These are phyloP conservation scores for Hibiscus syriacus DNA, from an alignment of 345 rosid genomes.

Conservation along the genomic window DNA sequence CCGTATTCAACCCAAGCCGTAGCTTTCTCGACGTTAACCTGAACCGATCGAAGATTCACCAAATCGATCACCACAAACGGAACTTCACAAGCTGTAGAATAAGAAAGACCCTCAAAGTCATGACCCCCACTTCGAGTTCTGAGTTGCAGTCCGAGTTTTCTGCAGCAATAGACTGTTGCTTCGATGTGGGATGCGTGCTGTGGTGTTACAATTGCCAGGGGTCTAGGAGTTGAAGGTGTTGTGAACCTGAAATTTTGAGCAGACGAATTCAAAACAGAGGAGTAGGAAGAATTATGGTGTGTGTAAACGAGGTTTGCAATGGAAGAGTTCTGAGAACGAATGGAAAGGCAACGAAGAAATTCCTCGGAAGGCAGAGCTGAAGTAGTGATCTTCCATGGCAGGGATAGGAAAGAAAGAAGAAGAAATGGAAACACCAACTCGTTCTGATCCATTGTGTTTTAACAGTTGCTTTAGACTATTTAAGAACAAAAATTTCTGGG, in stretches of 20 bases:
- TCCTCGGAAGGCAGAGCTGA: slow-evolving; percentile 16
- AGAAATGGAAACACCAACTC: neutral
- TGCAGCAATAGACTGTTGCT: slow-evolving; percentile 31
- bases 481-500: too few relatives aligned
- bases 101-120: slow-evolving; percentile 69
- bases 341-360: slow-evolving; percentile 33
- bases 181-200: slow-evolving; percentile 14
- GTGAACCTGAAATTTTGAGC: too few relatives aligned
- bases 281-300: slow-evolving; percentile 29
- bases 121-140: slow-evolving; percentile 63
- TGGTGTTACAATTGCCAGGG: slow-evolving; percentile 9
- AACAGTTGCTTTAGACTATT: too few relatives aligned
- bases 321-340: slow-evolving; percentile 15
- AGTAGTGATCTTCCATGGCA: neutral
- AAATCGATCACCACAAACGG: slow-evolving; percentile 52
- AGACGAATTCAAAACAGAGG: slow-evolving; percentile 27
- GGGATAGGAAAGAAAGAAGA: neutral
- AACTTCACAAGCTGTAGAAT: slow-evolving; percentile 24
- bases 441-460: too few relatives aligned
- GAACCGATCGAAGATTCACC: slow-evolving; percentile 33
- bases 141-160: slow-evolving; percentile 31
- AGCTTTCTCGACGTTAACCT: slow-evolving; percentile 22
- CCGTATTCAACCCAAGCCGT: slow-evolving; percentile 66
- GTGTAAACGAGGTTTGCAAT: slow-evolving; percentile 24
- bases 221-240: slow-evolving; percentile 44